phyloP scores from a whole-genome alignment of 305 asterid genomes.

The Fraxinus albicans region DNA sequence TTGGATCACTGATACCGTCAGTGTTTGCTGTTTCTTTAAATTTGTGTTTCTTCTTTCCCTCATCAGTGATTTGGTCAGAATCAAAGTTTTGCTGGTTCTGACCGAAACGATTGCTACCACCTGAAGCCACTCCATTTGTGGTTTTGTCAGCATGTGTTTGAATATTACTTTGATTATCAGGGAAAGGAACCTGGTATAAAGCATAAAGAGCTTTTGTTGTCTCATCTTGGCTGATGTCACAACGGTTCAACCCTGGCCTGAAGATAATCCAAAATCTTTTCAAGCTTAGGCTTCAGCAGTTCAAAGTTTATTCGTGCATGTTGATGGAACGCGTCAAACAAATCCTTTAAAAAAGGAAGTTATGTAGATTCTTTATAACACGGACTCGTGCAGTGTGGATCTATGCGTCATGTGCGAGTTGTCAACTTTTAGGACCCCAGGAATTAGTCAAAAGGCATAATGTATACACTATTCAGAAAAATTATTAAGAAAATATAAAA shows the following conservation, averaged over 20 bases:
- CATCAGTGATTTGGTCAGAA: slow-evolving; percentile 30
- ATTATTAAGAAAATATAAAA: neutral
- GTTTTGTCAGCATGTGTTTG: slow-evolving; percentile 41
- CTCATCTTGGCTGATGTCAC: slow-evolving; percentile 67
- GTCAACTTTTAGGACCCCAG: neutral
- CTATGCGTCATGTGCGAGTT: neutral
- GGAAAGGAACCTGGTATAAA: slow-evolving; percentile 40
- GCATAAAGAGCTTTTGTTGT: slow-evolving; percentile 65
- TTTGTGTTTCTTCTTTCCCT: slow-evolving; percentile 54
- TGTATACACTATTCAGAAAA: neutral
- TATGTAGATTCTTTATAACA: neutral
- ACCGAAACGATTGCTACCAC: slow-evolving; percentile 29
- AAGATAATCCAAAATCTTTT: slow-evolving; percentile 25
- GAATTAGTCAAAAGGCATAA: neutral
- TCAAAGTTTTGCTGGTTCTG: slow-evolving; percentile 34
- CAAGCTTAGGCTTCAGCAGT: slow-evolving; percentile 24
- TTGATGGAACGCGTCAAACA: neutral
- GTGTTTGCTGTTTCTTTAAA: slow-evolving; percentile 37
- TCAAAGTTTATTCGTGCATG: neutral
- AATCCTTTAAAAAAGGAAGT: neutral
- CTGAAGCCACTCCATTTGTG: slow-evolving; percentile 40
- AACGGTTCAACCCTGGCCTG: slow-evolving; percentile 87
- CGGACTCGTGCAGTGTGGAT: neutral
- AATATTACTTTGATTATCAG: slow-evolving; percentile 40
- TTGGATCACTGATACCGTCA: slow-evolving; percentile 30